Evolutionary conservation across 148 eudicot species (phyloP), one percentile per base, ranked within the genome.

Genomic region (Fallopia convolvulus): DNA sequence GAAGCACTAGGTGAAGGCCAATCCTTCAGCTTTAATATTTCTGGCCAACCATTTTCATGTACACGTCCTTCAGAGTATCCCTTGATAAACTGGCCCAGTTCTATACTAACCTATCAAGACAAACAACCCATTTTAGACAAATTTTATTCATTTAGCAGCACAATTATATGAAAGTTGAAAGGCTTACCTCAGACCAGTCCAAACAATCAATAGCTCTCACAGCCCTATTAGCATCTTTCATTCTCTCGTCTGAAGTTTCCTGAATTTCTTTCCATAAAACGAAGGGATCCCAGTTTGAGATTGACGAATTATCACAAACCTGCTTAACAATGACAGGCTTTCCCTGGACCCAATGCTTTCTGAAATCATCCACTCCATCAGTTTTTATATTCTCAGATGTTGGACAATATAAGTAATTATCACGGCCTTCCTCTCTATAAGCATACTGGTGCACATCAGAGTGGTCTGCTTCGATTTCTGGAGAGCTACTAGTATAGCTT

Each of bases 1-100:
- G 93, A 89, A 81, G 96, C 90, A 89, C 89, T 89, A 21, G 97
- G 97, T 55, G 99, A 89, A 79, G 99, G 99, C 99, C 99, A 94
- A 81, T 92, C 95, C 83, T 92, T 94, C 85, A 94, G 82, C 87
- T 85, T 90, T 80, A 94, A 88, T 87, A 92, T 83, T 77, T 92
- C 86, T 33, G 87, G 91, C 83, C 77, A 65, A 33, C 91, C 97
- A 87, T 86, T 80, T 82, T 87, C 91, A 80, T 46, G 85, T 21
- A 86, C 58, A 72, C 91, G 89, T 82, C 99, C 99, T 74, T 92
- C 94, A 48, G 88, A 87, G 83, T 92, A 94, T 78, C 99, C 99
- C 82, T 81, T 88, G 78, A 94, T 85, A 84, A 90, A 94, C 80
- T 89, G 87, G 78, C 87, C 91, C 77, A 92, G 94, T 81, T 88